Evolutionary conservation across 345 rosid genomes (phyloP).

Genomic region (Populus euphratica): DNA sequence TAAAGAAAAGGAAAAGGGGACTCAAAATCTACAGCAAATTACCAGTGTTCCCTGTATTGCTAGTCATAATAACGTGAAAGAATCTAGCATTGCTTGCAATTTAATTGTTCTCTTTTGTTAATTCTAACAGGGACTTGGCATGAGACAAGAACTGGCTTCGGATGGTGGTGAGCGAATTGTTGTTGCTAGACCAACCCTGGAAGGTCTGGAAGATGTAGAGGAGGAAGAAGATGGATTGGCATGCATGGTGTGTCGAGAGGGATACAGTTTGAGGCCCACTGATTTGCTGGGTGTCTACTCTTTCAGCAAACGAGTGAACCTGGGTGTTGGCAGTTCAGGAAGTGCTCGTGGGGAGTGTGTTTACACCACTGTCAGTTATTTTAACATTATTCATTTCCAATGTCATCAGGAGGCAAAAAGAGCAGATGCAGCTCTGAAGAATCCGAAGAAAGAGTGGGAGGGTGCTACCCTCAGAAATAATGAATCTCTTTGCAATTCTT

Average conservation of each 20-base stretch:
- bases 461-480: slow-evolving; percentile 94
- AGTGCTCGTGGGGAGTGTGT: slow-evolving; percentile 94
- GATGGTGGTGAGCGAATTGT: slow-evolving; percentile 94
- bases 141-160: slow-evolving; percentile 74
- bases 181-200: slow-evolving; percentile 72
- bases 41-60: no score
- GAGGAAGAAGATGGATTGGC: slow-evolving; percentile 97
- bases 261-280: slow-evolving; percentile 87
- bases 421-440: slow-evolving; percentile 92
- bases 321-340: slow-evolving; percentile 87
- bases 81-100: background rate
- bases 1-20: no score
- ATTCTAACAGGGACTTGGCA: slow-evolving; percentile 68
- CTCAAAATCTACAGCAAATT: no score
- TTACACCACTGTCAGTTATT: slow-evolving; percentile 95
- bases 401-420: slow-evolving; percentile 99
- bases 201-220: slow-evolving; percentile 94
- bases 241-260: slow-evolving; percentile 98
- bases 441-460: slow-evolving; percentile 99
- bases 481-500: slow-evolving; percentile 93
- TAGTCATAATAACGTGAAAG: no score
- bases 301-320: slow-evolving; percentile 88
- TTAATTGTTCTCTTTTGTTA: slow-evolving; percentile 1
- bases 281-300: slow-evolving; percentile 89
- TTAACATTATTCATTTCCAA: slow-evolving; percentile 92